Conservation (phyloP, 352 stramenopile species). For the Phytophthora sp. region DNA sequence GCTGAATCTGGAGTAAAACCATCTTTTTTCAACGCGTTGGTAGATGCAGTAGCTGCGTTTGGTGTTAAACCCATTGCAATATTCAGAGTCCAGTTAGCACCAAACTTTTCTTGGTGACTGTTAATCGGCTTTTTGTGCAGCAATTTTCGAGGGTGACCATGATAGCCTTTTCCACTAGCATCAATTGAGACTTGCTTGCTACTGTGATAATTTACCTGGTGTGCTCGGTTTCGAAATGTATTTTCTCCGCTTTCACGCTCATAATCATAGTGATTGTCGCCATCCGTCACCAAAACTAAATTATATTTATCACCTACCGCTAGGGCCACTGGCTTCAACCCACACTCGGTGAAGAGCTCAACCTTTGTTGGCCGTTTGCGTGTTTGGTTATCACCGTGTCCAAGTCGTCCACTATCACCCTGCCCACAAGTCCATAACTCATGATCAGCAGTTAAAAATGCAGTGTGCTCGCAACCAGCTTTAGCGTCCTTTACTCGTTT, state of each 20-base stretch:
- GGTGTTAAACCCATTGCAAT: background rate
- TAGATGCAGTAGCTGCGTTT: background rate
- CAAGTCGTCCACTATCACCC: slow-evolving; percentile 79
- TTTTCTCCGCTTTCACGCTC: background rate
- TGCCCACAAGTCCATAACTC: slow-evolving; percentile 86
- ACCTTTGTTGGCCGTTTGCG: slow-evolving; percentile 65
- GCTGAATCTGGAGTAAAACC: slow-evolving; percentile 59
- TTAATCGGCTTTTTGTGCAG: slow-evolving; percentile 7
- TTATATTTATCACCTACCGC: slow-evolving; percentile 91
- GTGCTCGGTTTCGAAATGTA: slow-evolving; percentile 1
- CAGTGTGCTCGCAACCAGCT: slow-evolving; percentile 83
- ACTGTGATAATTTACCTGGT: background rate
- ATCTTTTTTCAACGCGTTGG: slow-evolving; percentile 23
- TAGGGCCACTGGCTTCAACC: slow-evolving; percentile 68
- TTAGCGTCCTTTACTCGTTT: slow-evolving; percentile 73
- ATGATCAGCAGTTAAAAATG: slow-evolving; percentile 58
- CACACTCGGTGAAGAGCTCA: slow-evolving; percentile 56
- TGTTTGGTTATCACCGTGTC: slow-evolving; percentile 71
- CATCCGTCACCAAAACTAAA: slow-evolving; percentile 68
- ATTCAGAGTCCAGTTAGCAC: slow-evolving; percentile 28
- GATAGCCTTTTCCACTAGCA: background rate
- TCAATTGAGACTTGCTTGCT: background rate
- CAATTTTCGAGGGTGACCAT: background rate
- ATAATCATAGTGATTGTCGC: slow-evolving; percentile 13
- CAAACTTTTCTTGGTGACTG: slow-evolving; percentile 10